These are phyloP conservation scores for Chaetomidium leptoderma DNA, from an alignment of 495 filamentous ascomycete genomes.

Conservation along the genomic window DNA sequence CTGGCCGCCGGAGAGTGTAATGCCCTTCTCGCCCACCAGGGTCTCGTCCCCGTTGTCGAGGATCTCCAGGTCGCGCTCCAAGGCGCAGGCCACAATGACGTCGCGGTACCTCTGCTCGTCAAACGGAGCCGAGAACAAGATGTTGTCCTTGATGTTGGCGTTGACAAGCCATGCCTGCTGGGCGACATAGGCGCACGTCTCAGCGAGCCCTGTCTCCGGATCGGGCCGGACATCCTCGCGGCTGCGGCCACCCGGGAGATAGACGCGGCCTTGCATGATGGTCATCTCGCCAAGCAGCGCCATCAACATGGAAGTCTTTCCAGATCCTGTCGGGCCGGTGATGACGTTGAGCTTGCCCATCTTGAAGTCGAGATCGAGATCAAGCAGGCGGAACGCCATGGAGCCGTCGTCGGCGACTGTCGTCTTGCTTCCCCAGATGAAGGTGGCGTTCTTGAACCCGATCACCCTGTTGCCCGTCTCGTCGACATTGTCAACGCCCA, in stretches of 20 bases:
- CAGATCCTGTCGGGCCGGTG: constrained; percentile 86
- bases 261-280: constrained; percentile 70
- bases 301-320: constrained; percentile 95
- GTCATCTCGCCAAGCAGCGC: constrained; percentile 97
- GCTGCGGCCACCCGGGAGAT: constrained; percentile 75
- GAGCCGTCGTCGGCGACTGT: constrained; percentile 54
- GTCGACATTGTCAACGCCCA: constrained; percentile 59
- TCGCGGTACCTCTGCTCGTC: constrained; percentile 81
- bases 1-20: constrained; percentile 93
- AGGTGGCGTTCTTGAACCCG: constrained; percentile 76
- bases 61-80: constrained; percentile 88
- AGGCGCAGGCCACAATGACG: constrained; percentile 86
- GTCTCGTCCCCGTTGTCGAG: constrained; percentile 92
- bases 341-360: constrained; percentile 83
- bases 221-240: constrained; percentile 78
- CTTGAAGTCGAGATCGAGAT: constrained; percentile 72
- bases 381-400: constrained; percentile 74
- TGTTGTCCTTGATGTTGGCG: constrained; percentile 93
- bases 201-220: constrained; percentile 78
- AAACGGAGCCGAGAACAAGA: constrained; percentile 79
- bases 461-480: constrained; percentile 62
- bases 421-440: constrained; percentile 81
- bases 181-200: constrained; percentile 93
- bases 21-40: constrained; percentile 94
- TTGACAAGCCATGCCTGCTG: constrained; percentile 98